Base-by-base conservation (phyloP, 768 basidiomycete species). In the Rhizopogon salebrosus region DNA sequence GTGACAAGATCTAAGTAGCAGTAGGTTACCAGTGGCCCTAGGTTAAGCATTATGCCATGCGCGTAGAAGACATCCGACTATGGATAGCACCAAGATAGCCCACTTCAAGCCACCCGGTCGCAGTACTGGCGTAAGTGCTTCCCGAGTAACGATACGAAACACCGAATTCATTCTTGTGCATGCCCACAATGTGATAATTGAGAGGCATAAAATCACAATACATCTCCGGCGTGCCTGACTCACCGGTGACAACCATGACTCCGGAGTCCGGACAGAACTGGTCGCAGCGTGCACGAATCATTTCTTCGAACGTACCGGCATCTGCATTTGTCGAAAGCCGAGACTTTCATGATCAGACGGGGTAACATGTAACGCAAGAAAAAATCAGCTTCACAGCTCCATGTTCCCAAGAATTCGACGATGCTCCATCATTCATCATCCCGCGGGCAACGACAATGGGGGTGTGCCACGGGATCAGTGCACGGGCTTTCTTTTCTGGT, bases 141-240 rank as follows among this genome's bases (percentile, higher is more conserved):
- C 26, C 42, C 43, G 43, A 46, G 43, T 46, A 46, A 14, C 29
- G 43, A 46, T 46, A 46, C 45, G 31, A 46, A 34, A 34, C 31
- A n/a, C n/a, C n/a, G 31, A 34, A 34, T 34, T 4, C 13, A 27
- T 46, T 31, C 27, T 45, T 31, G 27, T 6, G 27, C 42, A 11
- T 43, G 42, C 26, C 42, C 42, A 14, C 29, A 45, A 18, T 45
- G 43, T 45, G 43, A 45, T 18, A 27, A n/a, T 43, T 27, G 6
- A n/a, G n/a, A 31, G 31, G 36, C n/a, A 6, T 7, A 10, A 43
- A 29, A 31, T 45, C 7, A 45, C 43, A 22, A 45, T 29, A 45
- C 31, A 34, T 42, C 26, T 26, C 41, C 41, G 41, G 13, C 4
- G 43, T 45, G 29, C 43, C 43, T 45, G 29, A 29, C 29, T 13